Evolutionary conservation across 2,329 filamentous ascomycete genomes (phyloP).

Genomic region (Periconia sp.): DNA sequence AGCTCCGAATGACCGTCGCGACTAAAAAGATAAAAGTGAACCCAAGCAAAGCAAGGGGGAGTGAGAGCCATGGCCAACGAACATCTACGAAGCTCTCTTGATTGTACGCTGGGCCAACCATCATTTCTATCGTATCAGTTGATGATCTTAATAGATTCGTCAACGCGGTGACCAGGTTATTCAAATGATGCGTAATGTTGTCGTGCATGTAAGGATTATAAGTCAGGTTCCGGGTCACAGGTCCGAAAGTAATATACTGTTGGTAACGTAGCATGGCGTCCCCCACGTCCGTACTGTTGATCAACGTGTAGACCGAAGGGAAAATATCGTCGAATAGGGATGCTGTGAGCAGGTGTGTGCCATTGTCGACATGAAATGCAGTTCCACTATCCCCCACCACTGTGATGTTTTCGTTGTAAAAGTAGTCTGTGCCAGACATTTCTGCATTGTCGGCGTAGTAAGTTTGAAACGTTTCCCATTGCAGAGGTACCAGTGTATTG

Average conservation of each 20-base stretch:
- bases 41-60: slow-evolving; percentile 20
- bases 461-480: slow-evolving; percentile 1
- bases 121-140: slow-evolving; percentile 8
- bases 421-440: background rate
- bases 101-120: slow-evolving; percentile 12
- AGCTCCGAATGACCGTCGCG: slow-evolving; percentile 22
- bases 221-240: background rate
- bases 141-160: slow-evolving; percentile 7
- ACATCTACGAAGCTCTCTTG: slow-evolving; percentile 25
- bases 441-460: slow-evolving; percentile 1
- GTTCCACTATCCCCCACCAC: slow-evolving; percentile 4
- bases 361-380: slow-evolving; percentile 5
- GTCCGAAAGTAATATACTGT: too few species aligned
- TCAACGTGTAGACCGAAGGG: slow-evolving; percentile 4
- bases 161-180: slow-evolving; percentile 3
- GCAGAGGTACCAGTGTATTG: slow-evolving; percentile 2
- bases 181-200: slow-evolving; percentile 5
- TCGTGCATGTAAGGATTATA: slow-evolving; percentile 5
- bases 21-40: slow-evolving; percentile 24
- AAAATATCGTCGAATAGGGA: slow-evolving; percentile 10
- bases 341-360: slow-evolving; percentile 1
- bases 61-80: slow-evolving; percentile 27
- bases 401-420: slow-evolving; percentile 7
- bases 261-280: background rate
- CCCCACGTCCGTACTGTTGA: slow-evolving; percentile 1